These are phyloP conservation scores for Clonostachys chloroleuca DNA, from an alignment of 2,329 filamentous ascomycete genomes.

Conservation along the genomic window DNA sequence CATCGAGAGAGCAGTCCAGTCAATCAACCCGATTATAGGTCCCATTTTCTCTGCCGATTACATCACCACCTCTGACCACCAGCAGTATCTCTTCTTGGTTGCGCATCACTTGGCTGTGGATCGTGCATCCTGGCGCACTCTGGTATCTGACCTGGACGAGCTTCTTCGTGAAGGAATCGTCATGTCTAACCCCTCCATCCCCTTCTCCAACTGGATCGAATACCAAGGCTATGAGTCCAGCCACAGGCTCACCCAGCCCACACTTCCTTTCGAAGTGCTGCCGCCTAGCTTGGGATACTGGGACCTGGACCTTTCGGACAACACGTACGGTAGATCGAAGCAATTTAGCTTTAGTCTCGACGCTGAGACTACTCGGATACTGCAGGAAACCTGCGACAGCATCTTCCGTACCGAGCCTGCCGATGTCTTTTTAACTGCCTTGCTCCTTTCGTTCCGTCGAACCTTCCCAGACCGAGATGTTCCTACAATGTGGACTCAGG, in stretches of 20 bases:
- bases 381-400: conserved; percentile 35
- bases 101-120: conserved; percentile 50
- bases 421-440: conserved; percentile 48
- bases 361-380: conserved; percentile 31
- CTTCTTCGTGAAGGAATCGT: conserved; percentile 38
- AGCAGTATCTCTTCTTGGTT: conserved; percentile 41
- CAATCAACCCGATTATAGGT: conserved; percentile 42
- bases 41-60: conserved; percentile 46
- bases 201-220: conserved; percentile 45
- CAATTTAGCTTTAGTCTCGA: conserved; percentile 36
- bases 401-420: conserved; percentile 46
- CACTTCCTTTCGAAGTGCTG: conserved; percentile 31
- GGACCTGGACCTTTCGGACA: conserved; percentile 34
- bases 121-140: conserved; percentile 42
- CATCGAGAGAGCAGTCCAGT: conserved; percentile 32
- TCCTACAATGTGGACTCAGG: conserved; percentile 51
- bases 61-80: conserved; percentile 36
- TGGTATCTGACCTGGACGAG: conserved; percentile 45
- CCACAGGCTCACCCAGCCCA: conserved; percentile 16
- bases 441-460: conserved; percentile 50
- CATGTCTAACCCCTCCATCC: conserved; percentile 35
- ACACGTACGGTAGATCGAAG: conserved; percentile 38
- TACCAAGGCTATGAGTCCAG: conserved; percentile 32
- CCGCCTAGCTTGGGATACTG: conserved; percentile 40
- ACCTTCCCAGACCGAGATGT: conserved; percentile 45